phyloP scores from a whole-genome alignment of 495 filamentous ascomycete species.

The Opeltia flavorubescens region DNA sequence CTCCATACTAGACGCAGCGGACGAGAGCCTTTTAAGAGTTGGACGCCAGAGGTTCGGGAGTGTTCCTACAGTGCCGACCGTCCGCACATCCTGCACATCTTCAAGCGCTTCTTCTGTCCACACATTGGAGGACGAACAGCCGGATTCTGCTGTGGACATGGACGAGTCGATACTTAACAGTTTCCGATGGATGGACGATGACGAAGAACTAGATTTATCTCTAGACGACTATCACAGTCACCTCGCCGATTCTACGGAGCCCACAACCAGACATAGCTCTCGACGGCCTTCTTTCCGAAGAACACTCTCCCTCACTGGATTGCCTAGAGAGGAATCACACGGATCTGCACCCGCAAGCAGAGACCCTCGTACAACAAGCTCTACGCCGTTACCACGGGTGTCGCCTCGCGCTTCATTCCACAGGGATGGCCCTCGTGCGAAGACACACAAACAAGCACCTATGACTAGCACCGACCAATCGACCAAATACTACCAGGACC shows the following conservation, averaged over 20 bases:
- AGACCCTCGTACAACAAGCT: constrained; percentile 11
- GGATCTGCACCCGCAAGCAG: constrained; percentile 8
- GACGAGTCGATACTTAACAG: constrained; percentile 46
- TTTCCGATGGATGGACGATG: constrained; percentile 71
- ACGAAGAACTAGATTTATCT: constrained; percentile 53
- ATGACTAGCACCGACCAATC: constrained; percentile 33
- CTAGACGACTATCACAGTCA: constrained; percentile 34
- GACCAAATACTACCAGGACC: constrained; percentile 78
- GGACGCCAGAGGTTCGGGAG: constrained; percentile 15
- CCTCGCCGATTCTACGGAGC: constrained; percentile 22
- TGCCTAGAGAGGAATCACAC: constrained; percentile 12
- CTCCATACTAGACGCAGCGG: constrained; percentile 55
- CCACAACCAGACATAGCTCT: constrained; percentile 9
- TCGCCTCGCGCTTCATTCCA: background rate
- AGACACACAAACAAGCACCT: constrained; percentile 23
- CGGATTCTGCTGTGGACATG: constrained; percentile 26
- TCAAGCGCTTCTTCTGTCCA: constrained; percentile 19
- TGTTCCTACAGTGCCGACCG: constrained; percentile 18
- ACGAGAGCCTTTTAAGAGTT: constrained; percentile 47
- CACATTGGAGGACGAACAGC: constrained; percentile 21
- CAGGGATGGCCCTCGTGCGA: constrained; percentile 25
- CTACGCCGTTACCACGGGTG: background rate
- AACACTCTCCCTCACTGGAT: constrained; percentile 29
- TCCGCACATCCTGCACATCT: constrained; percentile 12
- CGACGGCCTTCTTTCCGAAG: constrained; percentile 31